Base-by-base conservation (phyloP, 2,329 filamentous ascomycete species). In the Akanthomyces dipterigenus region DNA sequence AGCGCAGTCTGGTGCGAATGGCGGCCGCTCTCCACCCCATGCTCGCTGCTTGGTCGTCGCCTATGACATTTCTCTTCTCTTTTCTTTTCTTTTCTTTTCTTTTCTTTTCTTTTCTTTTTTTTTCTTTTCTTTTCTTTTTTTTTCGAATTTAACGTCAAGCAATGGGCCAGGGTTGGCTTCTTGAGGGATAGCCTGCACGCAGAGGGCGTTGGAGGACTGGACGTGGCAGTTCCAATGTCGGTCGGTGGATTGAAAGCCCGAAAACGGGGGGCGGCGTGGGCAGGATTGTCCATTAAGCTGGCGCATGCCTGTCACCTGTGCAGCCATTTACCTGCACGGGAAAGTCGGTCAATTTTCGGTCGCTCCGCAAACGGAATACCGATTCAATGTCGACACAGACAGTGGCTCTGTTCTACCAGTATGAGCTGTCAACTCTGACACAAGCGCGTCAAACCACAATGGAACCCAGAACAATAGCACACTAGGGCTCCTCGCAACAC, bases 321-420 rank as follows among this genome's bases (percentile, higher is more conserved):
- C 51, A 42, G n/a, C 11, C 49, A 8, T 38, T 16, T 51, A 9
- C 20, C 28, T n/a, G 22, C 24, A 55, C 38, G 16, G 8, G 26
- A 55, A 56, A 56, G 54, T 56, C 54, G 42, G 54, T 46, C n/a
- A 46, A 36, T 36, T n/a, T n/a, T 36, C 54, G 28, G 46, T 18
- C 42, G 28, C 28, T 46, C 43, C 28, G 54, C 11, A 18, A 46
- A 36, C 28, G 28, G 18, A 36, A 48, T n/a, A n/a, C 42, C 16
- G 28, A 14, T 22, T 46, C 12, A 4, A 11, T 14, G 20, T 36
- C 54, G 24, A 34, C 31, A 34, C 8, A 9, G 31, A 11, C 18
- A 28, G 20, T 12, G 5, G 36, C 11, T 20, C 28, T 50, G 7
- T 12, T 28, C n/a, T n/a, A 7, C 28, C 36, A 36, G 24, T 26